These are phyloP conservation scores for Aechmea fasciata DNA, from an alignment of 176 grass and related monocot genomes.

Conservation along the genomic window DNA sequence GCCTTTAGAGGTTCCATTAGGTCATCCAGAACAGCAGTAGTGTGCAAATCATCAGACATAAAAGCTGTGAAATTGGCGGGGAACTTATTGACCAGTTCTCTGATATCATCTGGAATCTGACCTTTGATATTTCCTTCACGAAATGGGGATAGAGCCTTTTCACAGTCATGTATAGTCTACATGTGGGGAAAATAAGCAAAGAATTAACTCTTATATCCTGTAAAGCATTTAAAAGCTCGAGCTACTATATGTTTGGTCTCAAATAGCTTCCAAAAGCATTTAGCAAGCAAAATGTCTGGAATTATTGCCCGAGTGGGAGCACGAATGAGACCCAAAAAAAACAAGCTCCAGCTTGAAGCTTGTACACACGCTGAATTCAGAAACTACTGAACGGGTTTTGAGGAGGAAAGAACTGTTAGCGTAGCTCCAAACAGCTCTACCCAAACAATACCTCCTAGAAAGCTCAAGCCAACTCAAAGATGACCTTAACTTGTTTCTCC, in stretches of 20 bases:
- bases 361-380: too few species aligned
- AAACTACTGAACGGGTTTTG: too few species aligned
- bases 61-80: slow-evolving; percentile 39
- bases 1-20: slow-evolving; percentile 71
- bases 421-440: too few species aligned
- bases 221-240: too few species aligned
- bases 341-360: too few species aligned
- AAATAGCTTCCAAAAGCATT: background rate
- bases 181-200: slow-evolving; percentile 14
- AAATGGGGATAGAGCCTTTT: slow-evolving; percentile 39
- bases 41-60: slow-evolving; percentile 82
- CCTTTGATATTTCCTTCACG: slow-evolving; percentile 32
- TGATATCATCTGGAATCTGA: slow-evolving; percentile 39
- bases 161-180: slow-evolving; percentile 75
- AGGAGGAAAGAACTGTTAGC: too few species aligned
- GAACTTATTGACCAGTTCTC: slow-evolving; percentile 50
- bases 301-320: too few species aligned
- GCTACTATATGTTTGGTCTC: too few species aligned
- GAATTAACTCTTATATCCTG: background rate
- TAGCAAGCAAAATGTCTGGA: background rate
- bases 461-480: too few species aligned
- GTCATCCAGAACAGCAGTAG: slow-evolving; percentile 84
- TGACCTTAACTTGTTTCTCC: background rate
- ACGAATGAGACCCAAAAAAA: too few species aligned
- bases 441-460: too few species aligned